These are phyloP conservation scores for Zangia roseola DNA, from an alignment of 768 basidiomycete species.

Conservation along the genomic window DNA sequence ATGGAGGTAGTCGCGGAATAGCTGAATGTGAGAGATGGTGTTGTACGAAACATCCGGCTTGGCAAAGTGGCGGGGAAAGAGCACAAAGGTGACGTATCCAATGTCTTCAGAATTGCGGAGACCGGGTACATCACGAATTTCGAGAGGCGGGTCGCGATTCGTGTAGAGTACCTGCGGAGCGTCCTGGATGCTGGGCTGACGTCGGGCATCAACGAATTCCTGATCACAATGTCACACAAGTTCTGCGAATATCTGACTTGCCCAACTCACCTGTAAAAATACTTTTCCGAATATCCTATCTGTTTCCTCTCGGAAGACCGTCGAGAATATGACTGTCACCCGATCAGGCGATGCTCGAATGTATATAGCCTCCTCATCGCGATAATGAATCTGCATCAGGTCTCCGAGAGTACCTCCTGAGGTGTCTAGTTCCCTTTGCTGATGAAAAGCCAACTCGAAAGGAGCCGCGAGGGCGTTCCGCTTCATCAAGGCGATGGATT, in stretches of 20 bases:
- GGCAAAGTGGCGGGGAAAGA: constrained; percentile 94
- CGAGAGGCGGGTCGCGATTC: constrained; percentile 93
- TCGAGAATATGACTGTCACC: constrained; percentile 97
- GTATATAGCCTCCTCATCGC: constrained; percentile 97
- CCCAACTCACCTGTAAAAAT: constrained; percentile 82
- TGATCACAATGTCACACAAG: constrained; percentile 29
- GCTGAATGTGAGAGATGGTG: constrained; percentile 92
- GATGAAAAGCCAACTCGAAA: constrained; percentile 83
- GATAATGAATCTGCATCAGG: constrained; percentile 90
- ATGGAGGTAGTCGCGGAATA: constrained; percentile 98
- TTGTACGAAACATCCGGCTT: constrained; percentile 62
- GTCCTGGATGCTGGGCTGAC: constrained; percentile 88
- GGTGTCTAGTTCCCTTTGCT: constrained; percentile 83
- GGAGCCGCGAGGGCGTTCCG: constrained; percentile 94
- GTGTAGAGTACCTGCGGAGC: constrained; percentile 97
- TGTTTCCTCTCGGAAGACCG: constrained; percentile 95
- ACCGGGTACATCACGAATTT: constrained; percentile 84
- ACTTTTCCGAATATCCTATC: constrained; percentile 96
- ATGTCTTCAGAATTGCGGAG: constrained; percentile 83
- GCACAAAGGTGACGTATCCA: constrained; percentile 96
- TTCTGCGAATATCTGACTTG: not conserved
- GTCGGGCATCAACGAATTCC: constrained; percentile 99
- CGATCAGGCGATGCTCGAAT: constrained; percentile 91
- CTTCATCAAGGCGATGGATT: constrained; percentile 82
- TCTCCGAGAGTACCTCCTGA: constrained; percentile 68